Percentiles rank a stretch among this genome's conserved stretches.
phyloP scores from a whole-genome alignment of 805 yeast species.

The Komagataella phaffii region DNA sequence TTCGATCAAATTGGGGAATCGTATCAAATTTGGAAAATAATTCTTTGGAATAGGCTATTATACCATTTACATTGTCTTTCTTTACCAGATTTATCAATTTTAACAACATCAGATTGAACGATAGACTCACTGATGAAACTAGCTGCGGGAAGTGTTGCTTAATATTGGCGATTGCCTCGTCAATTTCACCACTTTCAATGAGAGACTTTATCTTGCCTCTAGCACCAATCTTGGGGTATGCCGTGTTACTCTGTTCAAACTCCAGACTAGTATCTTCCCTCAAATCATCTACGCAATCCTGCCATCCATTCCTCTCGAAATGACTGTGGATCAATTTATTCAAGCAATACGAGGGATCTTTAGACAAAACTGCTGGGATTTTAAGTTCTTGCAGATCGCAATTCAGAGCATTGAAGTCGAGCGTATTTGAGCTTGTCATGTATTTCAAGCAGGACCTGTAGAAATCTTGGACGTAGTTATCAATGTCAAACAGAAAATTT shows the following conservation, averaged over 20 bases:
- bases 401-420: neutral
- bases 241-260: neutral
- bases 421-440: neutral
- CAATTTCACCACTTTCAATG: conserved; percentile 31
- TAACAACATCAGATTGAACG: conserved; percentile 28
- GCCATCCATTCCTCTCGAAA: neutral
- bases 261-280: conserved; percentile 7
- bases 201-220: neutral
- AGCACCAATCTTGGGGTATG: neutral
- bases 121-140: conserved; percentile 18
- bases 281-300: neutral
- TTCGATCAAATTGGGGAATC: neutral
- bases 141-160: conserved; percentile 24
- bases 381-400: neutral
- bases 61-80: neutral
- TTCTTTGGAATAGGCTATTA: neutral
- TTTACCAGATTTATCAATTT: conserved; percentile 21
- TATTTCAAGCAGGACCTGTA: conserved; percentile 10
- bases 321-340: neutral
- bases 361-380: neutral
- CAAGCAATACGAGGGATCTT: neutral
- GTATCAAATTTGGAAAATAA: neutral
- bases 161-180: conserved; percentile 24
- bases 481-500: conserved; percentile 33
- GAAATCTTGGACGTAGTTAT: conserved; percentile 26